phyloP scores from a whole-genome alignment of 257 asterid genomes.

The Solanum pennellii region DNA sequence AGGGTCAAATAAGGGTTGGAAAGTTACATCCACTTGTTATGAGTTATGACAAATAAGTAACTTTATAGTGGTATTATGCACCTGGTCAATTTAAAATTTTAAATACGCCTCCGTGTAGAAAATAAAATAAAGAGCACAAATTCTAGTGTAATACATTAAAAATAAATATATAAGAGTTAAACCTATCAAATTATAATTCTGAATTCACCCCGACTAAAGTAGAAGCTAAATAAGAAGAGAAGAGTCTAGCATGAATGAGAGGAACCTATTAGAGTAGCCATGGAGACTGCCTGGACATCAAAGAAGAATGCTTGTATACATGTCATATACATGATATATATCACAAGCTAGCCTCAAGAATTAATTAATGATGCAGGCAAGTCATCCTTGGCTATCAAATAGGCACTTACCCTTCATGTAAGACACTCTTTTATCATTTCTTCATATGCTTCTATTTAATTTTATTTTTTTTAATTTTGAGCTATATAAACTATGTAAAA shows the following conservation, averaged over 20 bases:
- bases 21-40: too few species aligned
- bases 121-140: background rate
- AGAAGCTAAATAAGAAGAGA: background rate
- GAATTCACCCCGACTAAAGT: background rate
- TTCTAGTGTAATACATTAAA: background rate
- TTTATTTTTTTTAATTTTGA: background rate
- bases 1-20: too few species aligned
- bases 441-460: background rate
- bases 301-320: background rate
- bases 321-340: background rate
- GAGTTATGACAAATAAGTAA: too few species aligned
- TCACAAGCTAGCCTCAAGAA: background rate
- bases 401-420: slow-evolving; percentile 28
- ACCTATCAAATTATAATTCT: background rate
- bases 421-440: slow-evolving; percentile 13
- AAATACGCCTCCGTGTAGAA: background rate
- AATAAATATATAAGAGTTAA: background rate
- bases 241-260: slow-evolving; percentile 25
- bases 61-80: background rate
- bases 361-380: slow-evolving; percentile 33
- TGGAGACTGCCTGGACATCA: slow-evolving; percentile 29
- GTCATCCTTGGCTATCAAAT: slow-evolving; percentile 78
- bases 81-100: background rate
- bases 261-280: slow-evolving; percentile 27
- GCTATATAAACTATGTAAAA: background rate